Evolutionary conservation across 768 basidiomycete species (phyloP).

Genomic region (Boletus rubropictus): DNA sequence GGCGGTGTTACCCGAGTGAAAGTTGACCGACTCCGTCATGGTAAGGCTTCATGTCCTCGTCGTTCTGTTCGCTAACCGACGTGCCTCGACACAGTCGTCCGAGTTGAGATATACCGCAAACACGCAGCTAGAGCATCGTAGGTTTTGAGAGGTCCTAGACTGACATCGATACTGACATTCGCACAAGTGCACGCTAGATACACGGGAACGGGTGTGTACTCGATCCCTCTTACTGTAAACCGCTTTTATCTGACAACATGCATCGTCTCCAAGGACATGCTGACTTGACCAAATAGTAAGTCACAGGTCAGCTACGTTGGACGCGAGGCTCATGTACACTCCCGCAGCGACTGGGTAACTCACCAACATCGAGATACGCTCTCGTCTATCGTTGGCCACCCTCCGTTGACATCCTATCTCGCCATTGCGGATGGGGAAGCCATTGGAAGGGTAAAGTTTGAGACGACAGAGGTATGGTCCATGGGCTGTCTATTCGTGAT

Average conservation of each 20-base stretch:
- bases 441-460: constrained; percentile 84
- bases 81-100: constrained; percentile 53
- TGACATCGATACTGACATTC: constrained; percentile 6
- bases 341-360: constrained; percentile 86
- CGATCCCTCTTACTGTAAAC: background rate
- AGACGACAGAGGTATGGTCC: constrained; percentile 82
- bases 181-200: constrained; percentile 86
- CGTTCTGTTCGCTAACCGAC: background rate
- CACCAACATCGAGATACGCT: constrained; percentile 97
- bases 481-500: constrained; percentile 10
- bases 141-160: constrained; percentile 28
- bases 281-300: constrained; percentile 93
- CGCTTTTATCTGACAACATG: constrained; percentile 6
- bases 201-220: constrained; percentile 79
- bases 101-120: constrained; percentile 95
- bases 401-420: constrained; percentile 77
- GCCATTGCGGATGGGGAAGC: constrained; percentile 93
- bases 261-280: constrained; percentile 66
- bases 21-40: constrained; percentile 15
- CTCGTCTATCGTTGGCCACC: constrained; percentile 88
- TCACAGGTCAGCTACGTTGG: constrained; percentile 5
- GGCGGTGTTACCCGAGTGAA: constrained; percentile 2
- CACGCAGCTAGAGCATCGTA: constrained; percentile 91
- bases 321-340: constrained; percentile 11
- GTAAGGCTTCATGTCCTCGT: constrained; percentile 3